Conservation (phyloP, 2,329 filamentous ascomycete species). For the Talaromyces sp. region DNA sequence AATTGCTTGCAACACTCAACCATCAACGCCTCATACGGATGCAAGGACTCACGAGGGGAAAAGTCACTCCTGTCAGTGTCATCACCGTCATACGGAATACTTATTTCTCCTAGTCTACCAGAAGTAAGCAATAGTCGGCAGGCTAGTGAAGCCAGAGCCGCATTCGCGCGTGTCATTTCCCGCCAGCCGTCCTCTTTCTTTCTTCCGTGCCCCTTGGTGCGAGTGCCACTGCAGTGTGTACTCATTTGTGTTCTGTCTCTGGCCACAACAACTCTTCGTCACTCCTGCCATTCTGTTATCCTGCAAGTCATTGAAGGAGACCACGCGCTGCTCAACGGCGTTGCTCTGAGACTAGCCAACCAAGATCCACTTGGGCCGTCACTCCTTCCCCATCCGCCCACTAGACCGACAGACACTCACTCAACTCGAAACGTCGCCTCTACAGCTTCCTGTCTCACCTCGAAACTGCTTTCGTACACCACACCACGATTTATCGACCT, state of each 20-base stretch:
- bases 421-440: constrained; percentile 1
- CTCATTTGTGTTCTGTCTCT: neutral
- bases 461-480: neutral
- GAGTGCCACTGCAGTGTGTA: too few species aligned
- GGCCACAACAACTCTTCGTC: neutral
- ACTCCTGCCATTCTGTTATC: too few species aligned
- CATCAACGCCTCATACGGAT: neutral
- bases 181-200: neutral
- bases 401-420: neutral
- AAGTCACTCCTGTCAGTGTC: neutral
- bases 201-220: neutral
- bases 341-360: neutral
- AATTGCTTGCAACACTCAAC: neutral
- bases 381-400: constrained; percentile 15
- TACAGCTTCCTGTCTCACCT: constrained; percentile 13
- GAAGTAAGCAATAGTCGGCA: neutral
- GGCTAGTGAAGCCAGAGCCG: neutral
- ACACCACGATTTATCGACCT: neutral
- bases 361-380: constrained; percentile 11
- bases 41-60: neutral
- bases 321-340: neutral
- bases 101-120: neutral
- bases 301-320: too few species aligned
- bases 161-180: neutral
- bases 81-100: neutral